Percentiles rank a stretch among this genome's conserved stretches.
Conservation (phyloP, 106 monocot genomes). For the Apostasia ramifera region DNA sequence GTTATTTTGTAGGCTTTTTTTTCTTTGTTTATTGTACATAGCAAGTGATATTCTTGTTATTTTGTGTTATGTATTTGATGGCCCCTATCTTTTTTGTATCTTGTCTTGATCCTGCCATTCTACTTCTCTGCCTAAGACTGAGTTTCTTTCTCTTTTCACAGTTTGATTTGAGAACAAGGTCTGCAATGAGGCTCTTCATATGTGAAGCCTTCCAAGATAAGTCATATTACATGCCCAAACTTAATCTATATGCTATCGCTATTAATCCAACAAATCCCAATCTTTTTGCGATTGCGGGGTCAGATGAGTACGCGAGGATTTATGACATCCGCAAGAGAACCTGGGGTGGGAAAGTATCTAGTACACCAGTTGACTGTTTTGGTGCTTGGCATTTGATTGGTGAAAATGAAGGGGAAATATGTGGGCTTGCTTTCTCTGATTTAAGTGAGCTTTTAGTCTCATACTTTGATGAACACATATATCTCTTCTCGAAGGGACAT, state of each 20-base stretch:
- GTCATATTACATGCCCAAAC: slow-evolving; percentile 8
- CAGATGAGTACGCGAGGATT: slow-evolving; percentile 65
- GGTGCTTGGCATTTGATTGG: slow-evolving; percentile 74
- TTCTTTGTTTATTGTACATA: no score
- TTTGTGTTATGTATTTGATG: no score
- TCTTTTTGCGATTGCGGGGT: slow-evolving; percentile 63
- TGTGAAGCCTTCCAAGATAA: slow-evolving; percentile 45
- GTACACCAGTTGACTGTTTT: slow-evolving; percentile 45
- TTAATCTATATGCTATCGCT: slow-evolving; percentile 70
- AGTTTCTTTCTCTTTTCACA: slow-evolving; percentile 24
- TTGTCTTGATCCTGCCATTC: not conserved
- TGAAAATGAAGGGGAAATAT: slow-evolving; percentile 49
- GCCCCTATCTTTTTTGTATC: no score
- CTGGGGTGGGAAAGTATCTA: slow-evolving; percentile 34
- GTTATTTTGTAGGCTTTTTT: no score
- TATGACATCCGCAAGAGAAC: slow-evolving; percentile 81
- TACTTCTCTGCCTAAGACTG: no score
- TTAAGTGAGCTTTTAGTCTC: slow-evolving; percentile 74
- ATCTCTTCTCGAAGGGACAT: slow-evolving; percentile 72
- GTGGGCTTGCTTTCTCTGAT: slow-evolving; percentile 81
- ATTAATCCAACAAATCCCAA: slow-evolving; percentile 69
- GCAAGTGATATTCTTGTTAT: no score
- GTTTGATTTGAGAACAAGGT: slow-evolving; percentile 76
- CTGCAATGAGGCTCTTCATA: slow-evolving; percentile 46
- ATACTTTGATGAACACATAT: slow-evolving; percentile 69